A percentile compares a stretch with the other conserved stretches of the same genome.
These are phyloP conservation scores for Puccinia brachypodii DNA, from an alignment of 1,284 basidiomycete species.

Conservation along the genomic window DNA sequence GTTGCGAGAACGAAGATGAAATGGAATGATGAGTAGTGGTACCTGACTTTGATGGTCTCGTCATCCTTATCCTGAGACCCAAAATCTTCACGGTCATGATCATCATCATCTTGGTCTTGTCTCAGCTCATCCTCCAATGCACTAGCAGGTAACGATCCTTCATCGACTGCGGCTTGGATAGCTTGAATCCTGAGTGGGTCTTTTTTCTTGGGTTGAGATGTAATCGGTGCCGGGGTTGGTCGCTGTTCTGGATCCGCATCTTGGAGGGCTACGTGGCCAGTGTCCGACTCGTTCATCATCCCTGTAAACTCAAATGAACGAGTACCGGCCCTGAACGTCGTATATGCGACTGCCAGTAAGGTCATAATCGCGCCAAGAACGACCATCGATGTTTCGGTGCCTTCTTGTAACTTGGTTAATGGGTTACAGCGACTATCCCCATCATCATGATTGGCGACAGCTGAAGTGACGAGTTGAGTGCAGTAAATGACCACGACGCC, in stretches of 20 bases:
- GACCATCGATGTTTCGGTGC: conserved; percentile 75
- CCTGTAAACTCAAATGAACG: conserved; percentile 74
- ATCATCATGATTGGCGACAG: conserved; percentile 87
- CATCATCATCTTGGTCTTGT: conserved; percentile 67
- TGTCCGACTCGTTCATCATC: conserved; percentile 37
- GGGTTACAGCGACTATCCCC: conserved; percentile 74
- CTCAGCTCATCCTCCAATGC: conserved; percentile 74
- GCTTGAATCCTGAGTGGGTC: conserved; percentile 93
- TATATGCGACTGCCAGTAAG: conserved; percentile 96
- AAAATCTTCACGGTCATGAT: conserved; percentile 64
- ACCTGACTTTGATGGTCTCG: conserved; percentile 92
- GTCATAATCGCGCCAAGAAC: conserved; percentile 92
- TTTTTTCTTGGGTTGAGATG: conserved; percentile 77
- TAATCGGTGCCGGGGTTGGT: conserved; percentile 55
- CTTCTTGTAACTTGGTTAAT: conserved; percentile 65
- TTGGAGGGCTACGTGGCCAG: conserved; percentile 47
- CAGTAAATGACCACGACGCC: conserved; percentile 96
- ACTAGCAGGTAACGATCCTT: conserved; percentile 75
- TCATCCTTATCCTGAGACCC: conserved; percentile 63
- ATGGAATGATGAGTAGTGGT: conserved; percentile 99
- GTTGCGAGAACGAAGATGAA: conserved; percentile 91
- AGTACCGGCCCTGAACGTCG: conserved; percentile 91
- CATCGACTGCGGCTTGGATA: conserved; percentile 89
- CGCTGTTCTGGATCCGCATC: conserved; percentile 28
- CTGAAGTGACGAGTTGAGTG: conserved; percentile 91